A percentile compares a stretch with the other conserved stretches of the same genome.
Evolutionary conservation across 2,329 filamentous ascomycete species (phyloP).

Genomic region (Dothiorella sarmentorum): DNA sequence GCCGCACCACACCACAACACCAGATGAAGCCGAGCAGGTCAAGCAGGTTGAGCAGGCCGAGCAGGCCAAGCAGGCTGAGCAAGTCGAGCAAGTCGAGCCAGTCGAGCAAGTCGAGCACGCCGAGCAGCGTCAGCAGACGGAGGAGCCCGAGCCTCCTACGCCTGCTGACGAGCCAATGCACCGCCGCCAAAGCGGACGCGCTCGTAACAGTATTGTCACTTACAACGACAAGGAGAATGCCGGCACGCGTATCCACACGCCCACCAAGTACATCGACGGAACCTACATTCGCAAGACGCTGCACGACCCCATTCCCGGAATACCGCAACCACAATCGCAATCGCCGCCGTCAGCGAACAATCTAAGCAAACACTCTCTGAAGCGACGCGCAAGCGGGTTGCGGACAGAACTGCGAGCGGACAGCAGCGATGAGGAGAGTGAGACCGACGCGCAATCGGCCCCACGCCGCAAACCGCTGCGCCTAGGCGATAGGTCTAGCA

Average conservation of each 20-base stretch:
- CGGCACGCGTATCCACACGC: slow-evolving; percentile 60
- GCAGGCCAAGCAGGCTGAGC: slow-evolving; percentile 22
- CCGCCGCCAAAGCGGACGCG: slow-evolving; percentile 51
- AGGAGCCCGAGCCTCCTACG: slow-evolving; percentile 22
- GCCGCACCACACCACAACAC: background rate
- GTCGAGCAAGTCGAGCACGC: slow-evolving; percentile 30
- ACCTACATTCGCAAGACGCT: slow-evolving; percentile 17
- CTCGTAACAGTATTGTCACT: slow-evolving; percentile 54
- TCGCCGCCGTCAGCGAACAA: background rate
- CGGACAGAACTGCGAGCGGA: background rate
- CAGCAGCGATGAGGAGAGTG: background rate
- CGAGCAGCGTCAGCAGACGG: no score
- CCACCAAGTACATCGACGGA: slow-evolving; percentile 39
- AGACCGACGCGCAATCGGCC: background rate
- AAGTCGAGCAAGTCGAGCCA: background rate
- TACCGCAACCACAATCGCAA: background rate
- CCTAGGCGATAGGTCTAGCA: background rate
- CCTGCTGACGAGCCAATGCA: slow-evolving; percentile 26
- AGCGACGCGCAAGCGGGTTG: background rate
- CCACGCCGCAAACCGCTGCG: background rate
- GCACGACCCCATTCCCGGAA: slow-evolving; percentile 24
- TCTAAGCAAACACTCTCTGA: background rate
- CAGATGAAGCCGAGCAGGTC: background rate
- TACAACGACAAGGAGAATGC: slow-evolving; percentile 65
- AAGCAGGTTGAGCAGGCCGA: slow-evolving; percentile 28